Evolutionary conservation across 2,329 filamentous ascomycete genomes (phyloP).

Genomic region (Teratosphaeria zuluensis): DNA sequence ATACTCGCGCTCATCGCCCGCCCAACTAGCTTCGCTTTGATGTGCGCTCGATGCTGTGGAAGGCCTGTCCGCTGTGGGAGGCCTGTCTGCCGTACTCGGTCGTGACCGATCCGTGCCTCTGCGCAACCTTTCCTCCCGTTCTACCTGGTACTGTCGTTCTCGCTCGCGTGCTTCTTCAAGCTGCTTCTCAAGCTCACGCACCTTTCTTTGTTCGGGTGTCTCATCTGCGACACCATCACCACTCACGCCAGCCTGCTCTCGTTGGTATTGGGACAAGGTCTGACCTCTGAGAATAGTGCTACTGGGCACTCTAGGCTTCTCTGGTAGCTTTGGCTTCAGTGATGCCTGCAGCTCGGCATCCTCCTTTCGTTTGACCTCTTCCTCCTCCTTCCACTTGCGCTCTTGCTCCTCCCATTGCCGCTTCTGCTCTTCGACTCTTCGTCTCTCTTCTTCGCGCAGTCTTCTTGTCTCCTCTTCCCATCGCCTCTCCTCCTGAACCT

Average conservation of each 20-base stretch:
- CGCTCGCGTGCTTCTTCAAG: slow-evolving; percentile 58
- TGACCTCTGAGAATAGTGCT: slow-evolving; percentile 63
- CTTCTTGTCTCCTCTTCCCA: slow-evolving; percentile 58
- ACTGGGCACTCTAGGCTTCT: slow-evolving; percentile 32
- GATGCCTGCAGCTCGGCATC: slow-evolving; percentile 63
- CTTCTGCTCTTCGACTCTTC: slow-evolving; percentile 57
- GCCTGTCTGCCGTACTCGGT: slow-evolving; percentile 21
- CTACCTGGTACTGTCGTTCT: slow-evolving; percentile 53
- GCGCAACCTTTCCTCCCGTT: slow-evolving; percentile 45
- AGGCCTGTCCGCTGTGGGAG: slow-evolving; percentile 3
- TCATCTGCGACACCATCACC: slow-evolving; percentile 26
- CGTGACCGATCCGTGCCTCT: slow-evolving; percentile 22
- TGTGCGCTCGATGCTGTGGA: slow-evolving; percentile 25
- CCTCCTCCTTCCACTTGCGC: slow-evolving; percentile 64
- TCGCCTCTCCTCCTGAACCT: slow-evolving; percentile 52
- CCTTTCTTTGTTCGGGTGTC: slow-evolving; percentile 53
- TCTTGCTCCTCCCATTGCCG: slow-evolving; percentile 71
- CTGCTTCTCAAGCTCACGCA: slow-evolving; percentile 70
- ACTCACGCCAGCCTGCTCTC: slow-evolving; percentile 43
- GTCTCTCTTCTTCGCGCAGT: slow-evolving; percentile 48
- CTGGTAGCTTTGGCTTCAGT: slow-evolving; percentile 52
- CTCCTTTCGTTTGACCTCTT: slow-evolving; percentile 60
- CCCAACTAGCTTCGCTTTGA: slow-evolving; percentile 54
- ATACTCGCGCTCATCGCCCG: slow-evolving; percentile 56
- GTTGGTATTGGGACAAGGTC: slow-evolving; percentile 77